Evolutionary conservation across 805 yeast species (phyloP), one percentile per base, ranked within the genome.

Genomic region (Soucietia sequanensis): DNA sequence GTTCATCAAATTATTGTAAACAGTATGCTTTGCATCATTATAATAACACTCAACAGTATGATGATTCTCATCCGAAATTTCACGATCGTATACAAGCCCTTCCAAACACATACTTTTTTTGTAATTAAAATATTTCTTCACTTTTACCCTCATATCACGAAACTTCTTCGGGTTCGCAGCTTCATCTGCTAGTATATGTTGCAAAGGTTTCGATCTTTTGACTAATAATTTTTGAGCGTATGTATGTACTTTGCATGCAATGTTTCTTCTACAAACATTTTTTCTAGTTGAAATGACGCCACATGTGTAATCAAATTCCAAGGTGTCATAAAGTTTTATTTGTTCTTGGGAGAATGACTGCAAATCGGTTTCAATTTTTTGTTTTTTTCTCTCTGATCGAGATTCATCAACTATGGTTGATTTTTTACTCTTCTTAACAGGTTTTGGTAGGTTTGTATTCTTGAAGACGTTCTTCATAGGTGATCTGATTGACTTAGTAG

Each of bases 271-370:
- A 27, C 42, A 38, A 12, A 23, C 30, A 10, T 35, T 20, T 18
- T 18, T 23, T 34, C 30, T 33, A n/a, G 27, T 33, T 14, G 21
- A 30, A 5, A 12, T 17, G 14, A 44, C 51, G 3, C 45, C 43
- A 34, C 51, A 46, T 12, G 35, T 35, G 19, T 38, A 46, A 24
- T 44, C 48, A 26, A 37, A 23, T 26, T 31, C 41, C 18, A 27
- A 31, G 15, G 15, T 9, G 2, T 35, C 28, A 15, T 12, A 24
- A 16, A 12, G 14, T 16, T 24, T 16, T 10, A 24, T 10, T 24
- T 24, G 27, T n/a, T 24, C 16, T 9, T 14, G n/a, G 14, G 27
- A 10, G 13, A 14, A 24, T n/a, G n/a, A n/a, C n/a, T n/a, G n/a
- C n/a, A n/a, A n/a, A n/a, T n/a, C n/a, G n/a, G n/a, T n/a, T n/a